Evolutionary conservation across 1,139 yeast species (phyloP).

Genomic region (Hyphopichia khmerensis): DNA sequence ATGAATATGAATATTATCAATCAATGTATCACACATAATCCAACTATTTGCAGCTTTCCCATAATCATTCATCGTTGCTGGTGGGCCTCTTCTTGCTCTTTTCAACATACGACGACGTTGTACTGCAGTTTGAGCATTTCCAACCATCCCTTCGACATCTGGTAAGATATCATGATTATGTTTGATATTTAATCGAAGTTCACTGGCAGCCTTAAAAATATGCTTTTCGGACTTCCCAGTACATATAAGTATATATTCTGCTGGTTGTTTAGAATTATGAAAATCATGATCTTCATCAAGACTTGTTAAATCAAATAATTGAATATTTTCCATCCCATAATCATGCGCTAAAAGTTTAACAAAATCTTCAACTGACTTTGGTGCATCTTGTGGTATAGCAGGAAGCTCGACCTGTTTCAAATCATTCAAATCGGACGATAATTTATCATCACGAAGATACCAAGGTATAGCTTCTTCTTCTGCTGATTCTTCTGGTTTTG

Average conservation of each 20-base stretch:
- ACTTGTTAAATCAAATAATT: conserved; percentile 48
- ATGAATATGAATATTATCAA: conserved; percentile 67
- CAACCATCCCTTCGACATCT: conserved; percentile 68
- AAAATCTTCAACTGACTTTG: conserved; percentile 46
- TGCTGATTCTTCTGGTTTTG: not conserved
- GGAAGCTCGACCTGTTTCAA: conserved; percentile 39
- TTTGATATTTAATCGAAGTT: conserved; percentile 44
- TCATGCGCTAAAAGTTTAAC: conserved; percentile 51
- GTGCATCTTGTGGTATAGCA: conserved; percentile 55
- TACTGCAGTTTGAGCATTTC: conserved; percentile 56
- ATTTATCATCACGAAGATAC: conserved; percentile 54
- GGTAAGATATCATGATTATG: conserved; percentile 41
- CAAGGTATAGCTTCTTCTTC: conserved; percentile 45
- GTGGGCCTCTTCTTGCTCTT: conserved; percentile 54
- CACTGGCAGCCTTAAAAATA: conserved; percentile 66
- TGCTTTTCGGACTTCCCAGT: conserved; percentile 81
- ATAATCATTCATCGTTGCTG: conserved; percentile 55
- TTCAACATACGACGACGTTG: conserved; percentile 62
- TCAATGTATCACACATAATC: conserved; percentile 73
- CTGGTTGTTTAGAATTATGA: conserved; percentile 27
- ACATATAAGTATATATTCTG: conserved; percentile 60
- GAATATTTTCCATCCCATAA: conserved; percentile 63
- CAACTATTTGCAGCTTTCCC: conserved; percentile 67
- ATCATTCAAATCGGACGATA: conserved; percentile 36
- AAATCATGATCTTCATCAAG: conserved; percentile 44